phyloP scores from a whole-genome alignment of 148 eudicot genomes.

The Rhododendron mucronatum region DNA sequence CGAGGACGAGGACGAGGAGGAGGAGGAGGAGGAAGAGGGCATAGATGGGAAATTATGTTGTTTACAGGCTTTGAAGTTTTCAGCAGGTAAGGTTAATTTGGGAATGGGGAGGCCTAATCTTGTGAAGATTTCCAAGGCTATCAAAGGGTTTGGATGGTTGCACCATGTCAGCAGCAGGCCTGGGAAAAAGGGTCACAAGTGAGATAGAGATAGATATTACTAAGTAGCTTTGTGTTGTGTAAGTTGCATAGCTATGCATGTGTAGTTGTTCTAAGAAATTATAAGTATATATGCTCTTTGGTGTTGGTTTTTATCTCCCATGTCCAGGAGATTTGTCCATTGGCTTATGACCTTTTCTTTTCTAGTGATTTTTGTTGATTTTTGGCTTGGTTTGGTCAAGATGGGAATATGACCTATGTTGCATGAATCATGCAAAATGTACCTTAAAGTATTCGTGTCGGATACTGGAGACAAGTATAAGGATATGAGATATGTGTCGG shows the following conservation, averaged over 20 bases:
- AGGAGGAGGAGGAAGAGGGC: conserved; percentile 27
- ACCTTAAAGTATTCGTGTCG: not conserved
- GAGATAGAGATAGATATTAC: not conserved
- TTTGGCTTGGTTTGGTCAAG: not conserved
- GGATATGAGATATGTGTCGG: not conserved
- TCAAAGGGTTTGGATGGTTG: conserved; percentile 74
- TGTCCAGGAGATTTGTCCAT: not conserved
- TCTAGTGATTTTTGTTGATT: not conserved
- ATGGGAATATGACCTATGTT: not conserved
- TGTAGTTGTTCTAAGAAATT: not conserved
- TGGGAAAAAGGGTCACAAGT: conserved; percentile 24
- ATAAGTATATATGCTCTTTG: not conserved
- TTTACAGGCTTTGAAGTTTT: conserved; percentile 69
- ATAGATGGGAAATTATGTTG: conserved; percentile 58
- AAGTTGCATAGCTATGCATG: not conserved
- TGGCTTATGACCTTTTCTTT: not conserved
- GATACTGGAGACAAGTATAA: not conserved
- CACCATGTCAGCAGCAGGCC: conserved; percentile 33
- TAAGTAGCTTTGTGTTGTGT: not conserved
- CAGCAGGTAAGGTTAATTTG: conserved; percentile 72
- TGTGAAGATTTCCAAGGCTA: conserved; percentile 56
- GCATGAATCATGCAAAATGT: not conserved
- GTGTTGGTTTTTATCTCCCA: not conserved
- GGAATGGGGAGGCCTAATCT: conserved; percentile 64
- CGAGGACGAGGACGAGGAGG: conserved; percentile 21